These are phyloP conservation scores for Grammothele lineata DNA, from an alignment of 768 basidiomycete species.

Conservation along the genomic window DNA sequence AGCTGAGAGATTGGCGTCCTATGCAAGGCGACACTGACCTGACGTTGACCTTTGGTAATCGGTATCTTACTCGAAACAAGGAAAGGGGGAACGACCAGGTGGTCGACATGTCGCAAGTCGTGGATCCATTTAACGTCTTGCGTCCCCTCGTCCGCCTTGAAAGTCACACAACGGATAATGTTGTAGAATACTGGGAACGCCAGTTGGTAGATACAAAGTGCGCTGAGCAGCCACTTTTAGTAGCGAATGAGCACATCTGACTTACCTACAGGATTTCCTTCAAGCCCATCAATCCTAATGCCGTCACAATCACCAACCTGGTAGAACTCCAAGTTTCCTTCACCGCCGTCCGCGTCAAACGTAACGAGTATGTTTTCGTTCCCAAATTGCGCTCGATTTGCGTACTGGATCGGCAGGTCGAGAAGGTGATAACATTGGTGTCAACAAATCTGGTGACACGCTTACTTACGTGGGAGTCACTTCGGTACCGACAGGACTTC, in stretches of 20 bases:
- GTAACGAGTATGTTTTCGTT: background rate
- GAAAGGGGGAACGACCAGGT: background rate
- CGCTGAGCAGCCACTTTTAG: too few relatives aligned
- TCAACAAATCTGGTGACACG: background rate
- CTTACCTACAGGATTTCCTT: background rate
- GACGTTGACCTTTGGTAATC: background rate
- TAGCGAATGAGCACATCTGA: too few relatives aligned
- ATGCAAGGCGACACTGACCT: background rate
- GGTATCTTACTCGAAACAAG: background rate
- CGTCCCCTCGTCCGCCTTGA: background rate
- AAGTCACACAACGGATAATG: background rate
- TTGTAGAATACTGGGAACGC: background rate
- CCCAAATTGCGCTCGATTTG: background rate
- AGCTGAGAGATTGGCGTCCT: background rate
- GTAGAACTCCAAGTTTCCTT: background rate
- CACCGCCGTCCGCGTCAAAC: background rate
- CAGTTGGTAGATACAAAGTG: too few relatives aligned
- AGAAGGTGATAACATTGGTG: background rate
- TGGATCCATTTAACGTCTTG: background rate
- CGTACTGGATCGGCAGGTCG: background rate
- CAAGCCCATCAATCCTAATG: background rate
- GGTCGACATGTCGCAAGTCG: background rate
- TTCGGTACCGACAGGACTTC: too few relatives aligned
- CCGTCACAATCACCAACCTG: background rate
- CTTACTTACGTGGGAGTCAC: too few relatives aligned